These are phyloP conservation scores for Passiflora organensis DNA, from an alignment of 345 rosid genomes.

Conservation along the genomic window DNA sequence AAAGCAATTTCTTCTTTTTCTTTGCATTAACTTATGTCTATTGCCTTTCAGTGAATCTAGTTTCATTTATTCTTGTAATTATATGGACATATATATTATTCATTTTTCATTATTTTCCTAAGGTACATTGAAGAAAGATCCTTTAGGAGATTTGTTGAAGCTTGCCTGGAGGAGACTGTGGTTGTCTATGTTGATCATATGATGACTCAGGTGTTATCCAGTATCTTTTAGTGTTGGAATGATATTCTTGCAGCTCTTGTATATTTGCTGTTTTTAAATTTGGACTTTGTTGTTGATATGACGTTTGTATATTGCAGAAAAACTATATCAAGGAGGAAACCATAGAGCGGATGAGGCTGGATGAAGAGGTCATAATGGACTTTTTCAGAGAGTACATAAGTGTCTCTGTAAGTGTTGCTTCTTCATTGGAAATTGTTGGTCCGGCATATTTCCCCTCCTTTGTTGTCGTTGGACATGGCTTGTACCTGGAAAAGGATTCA, in stretches of 20 bases:
- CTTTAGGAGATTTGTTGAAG: conserved; percentile 91
- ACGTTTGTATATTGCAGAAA: conserved; percentile 43
- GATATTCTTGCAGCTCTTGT: conserved; percentile 7
- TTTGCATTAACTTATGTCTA: no score
- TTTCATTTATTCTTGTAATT: not conserved
- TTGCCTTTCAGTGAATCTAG: not conserved
- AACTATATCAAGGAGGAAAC: conserved; percentile 94
- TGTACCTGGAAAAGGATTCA: not conserved
- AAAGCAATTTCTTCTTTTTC: no score
- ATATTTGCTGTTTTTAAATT: no score
- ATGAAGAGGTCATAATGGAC: conserved; percentile 94
- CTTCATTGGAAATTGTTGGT: not conserved
- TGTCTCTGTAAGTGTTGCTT: conserved; percentile 59
- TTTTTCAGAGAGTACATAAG: conserved; percentile 92
- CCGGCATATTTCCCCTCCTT: not conserved
- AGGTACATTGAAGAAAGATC: conserved; percentile 98
- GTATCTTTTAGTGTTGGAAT: conserved; percentile 1
- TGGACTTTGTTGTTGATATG: conserved; percentile 9
- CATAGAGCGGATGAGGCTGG: conserved; percentile 90
- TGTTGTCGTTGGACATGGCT: not conserved
- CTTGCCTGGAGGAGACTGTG: conserved; percentile 88
- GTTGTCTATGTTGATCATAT: conserved; percentile 88
- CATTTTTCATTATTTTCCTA: conserved; percentile 19
- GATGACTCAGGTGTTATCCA: conserved; percentile 59
- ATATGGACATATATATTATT: not conserved